These are phyloP conservation scores for Escovopsis sp. DNA, from an alignment of 2,329 filamentous ascomycete genomes.

Conservation along the genomic window DNA sequence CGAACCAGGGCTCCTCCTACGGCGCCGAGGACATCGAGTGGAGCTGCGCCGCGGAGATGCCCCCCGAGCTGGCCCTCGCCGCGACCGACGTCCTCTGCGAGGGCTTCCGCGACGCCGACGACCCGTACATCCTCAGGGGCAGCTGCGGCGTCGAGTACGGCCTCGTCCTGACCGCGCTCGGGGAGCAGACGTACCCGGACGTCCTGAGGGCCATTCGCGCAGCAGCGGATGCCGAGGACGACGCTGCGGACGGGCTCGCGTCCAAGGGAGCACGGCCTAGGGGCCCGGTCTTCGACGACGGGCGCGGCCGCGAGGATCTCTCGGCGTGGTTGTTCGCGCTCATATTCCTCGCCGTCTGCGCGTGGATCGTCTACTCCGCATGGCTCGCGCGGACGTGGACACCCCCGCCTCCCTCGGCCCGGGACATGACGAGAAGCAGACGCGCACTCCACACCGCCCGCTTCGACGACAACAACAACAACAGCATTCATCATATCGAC, in stretches of 20 bases:
- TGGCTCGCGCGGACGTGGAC: slow-evolving; percentile 11
- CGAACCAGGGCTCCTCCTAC: slow-evolving; percentile 72
- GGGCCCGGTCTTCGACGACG: slow-evolving; percentile 19
- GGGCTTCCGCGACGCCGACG: slow-evolving; percentile 62
- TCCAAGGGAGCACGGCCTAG: no score
- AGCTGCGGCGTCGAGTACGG: slow-evolving; percentile 89
- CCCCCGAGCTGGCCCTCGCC: slow-evolving; percentile 54
- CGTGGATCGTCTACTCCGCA: slow-evolving; percentile 48
- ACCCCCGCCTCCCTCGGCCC: neutral
- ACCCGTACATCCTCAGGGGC: slow-evolving; percentile 77
- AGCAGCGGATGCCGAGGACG: no score
- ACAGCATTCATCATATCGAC: no score
- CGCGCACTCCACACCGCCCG: no score
- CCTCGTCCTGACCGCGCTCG: slow-evolving; percentile 60
- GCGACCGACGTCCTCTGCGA: slow-evolving; percentile 86
- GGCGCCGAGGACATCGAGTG: slow-evolving; percentile 72
- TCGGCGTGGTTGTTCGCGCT: slow-evolving; percentile 40
- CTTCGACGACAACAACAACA: no score
- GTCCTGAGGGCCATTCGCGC: no score
- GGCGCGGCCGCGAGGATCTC: slow-evolving; percentile 18
- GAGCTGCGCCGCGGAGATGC: slow-evolving; percentile 59
- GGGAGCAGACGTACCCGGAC: slow-evolving; percentile 55
- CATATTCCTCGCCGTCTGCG: slow-evolving; percentile 44
- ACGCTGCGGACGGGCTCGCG: no score
- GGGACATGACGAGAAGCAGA: no score